These are phyloP conservation scores for Helicocarpus griseus DNA, from an alignment of 2,329 filamentous ascomycete genomes.

Conservation along the genomic window DNA sequence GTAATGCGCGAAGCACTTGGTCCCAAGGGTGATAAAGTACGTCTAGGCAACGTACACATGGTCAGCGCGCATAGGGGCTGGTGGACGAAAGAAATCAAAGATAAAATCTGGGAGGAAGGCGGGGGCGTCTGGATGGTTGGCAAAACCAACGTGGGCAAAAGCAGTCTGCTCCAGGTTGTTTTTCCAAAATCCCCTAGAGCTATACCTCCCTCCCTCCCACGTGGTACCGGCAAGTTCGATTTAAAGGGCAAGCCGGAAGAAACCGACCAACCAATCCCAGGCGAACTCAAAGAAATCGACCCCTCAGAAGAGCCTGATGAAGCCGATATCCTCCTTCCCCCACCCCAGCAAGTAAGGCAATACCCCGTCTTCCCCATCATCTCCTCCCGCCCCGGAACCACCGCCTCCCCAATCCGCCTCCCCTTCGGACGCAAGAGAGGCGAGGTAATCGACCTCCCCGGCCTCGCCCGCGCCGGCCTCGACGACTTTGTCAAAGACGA, in stretches of 20 bases:
- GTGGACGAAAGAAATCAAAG: constrained; percentile 83
- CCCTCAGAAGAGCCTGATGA: background rate
- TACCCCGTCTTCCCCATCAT: constrained; percentile 81
- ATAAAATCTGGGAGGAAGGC: constrained; percentile 73
- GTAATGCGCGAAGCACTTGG: constrained; percentile 71
- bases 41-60: constrained; percentile 77
- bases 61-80: constrained; percentile 79
- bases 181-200: constrained; percentile 62
- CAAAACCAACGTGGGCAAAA: constrained; percentile 98
- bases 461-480: constrained; percentile 64
- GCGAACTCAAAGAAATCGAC: background rate
- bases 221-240: background rate
- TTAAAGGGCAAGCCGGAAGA: background rate
- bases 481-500: constrained; percentile 60
- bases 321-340: constrained; percentile 54
- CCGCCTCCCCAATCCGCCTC: constrained; percentile 86
- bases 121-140: constrained; percentile 93
- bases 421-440: constrained; percentile 79
- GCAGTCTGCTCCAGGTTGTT: constrained; percentile 74
- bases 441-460: constrained; percentile 88
- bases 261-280: background rate
- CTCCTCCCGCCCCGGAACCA: constrained; percentile 81
- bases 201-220: constrained; percentile 51
- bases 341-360: constrained; percentile 58
- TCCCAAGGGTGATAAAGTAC: constrained; percentile 54